These are phyloP conservation scores for Penstemon barbatus DNA, from an alignment of 257 asterid species.

Conservation along the genomic window DNA sequence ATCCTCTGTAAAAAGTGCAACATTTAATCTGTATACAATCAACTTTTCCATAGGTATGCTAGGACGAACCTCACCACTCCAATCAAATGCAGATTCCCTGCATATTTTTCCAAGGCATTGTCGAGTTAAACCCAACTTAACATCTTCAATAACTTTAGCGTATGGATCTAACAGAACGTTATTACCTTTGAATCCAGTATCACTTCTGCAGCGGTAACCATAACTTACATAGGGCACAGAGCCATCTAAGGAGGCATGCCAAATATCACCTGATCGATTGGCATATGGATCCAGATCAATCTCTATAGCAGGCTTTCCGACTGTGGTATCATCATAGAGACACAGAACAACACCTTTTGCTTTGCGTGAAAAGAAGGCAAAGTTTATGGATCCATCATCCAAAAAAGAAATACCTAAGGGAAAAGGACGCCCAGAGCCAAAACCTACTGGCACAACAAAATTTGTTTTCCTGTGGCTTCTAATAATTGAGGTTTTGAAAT, in stretches of 20 bases:
- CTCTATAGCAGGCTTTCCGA: conserved; percentile 71
- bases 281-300: conserved; percentile 90
- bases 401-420: conserved; percentile 73
- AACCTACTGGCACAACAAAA: conserved; percentile 84
- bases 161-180: conserved; percentile 75
- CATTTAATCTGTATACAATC: conserved; percentile 70
- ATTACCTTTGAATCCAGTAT: conserved; percentile 37
- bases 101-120: conserved; percentile 53
- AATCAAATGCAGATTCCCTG: conserved; percentile 67
- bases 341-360: conserved; percentile 72
- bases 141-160: conserved; percentile 59
- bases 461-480: conserved; percentile 67
- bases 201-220: conserved; percentile 72
- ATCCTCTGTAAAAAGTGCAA: conserved; percentile 55
- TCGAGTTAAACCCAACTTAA: conserved; percentile 38
- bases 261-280: conserved; percentile 76
- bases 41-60: conserved; percentile 66
- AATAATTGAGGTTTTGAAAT: conserved; percentile 40
- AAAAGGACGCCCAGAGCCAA: conserved; percentile 71
- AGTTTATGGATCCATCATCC: conserved; percentile 61
- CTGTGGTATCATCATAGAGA: conserved; percentile 54
- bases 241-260: conserved; percentile 73
- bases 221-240: conserved; percentile 57
- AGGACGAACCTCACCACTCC: conserved; percentile 68
- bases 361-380: conserved; percentile 65